A percentile compares a stretch with the other conserved stretches of the same genome.
phyloP scores from a whole-genome alignment of 1,139 yeast species.

The Arxiozyma bovina region DNA sequence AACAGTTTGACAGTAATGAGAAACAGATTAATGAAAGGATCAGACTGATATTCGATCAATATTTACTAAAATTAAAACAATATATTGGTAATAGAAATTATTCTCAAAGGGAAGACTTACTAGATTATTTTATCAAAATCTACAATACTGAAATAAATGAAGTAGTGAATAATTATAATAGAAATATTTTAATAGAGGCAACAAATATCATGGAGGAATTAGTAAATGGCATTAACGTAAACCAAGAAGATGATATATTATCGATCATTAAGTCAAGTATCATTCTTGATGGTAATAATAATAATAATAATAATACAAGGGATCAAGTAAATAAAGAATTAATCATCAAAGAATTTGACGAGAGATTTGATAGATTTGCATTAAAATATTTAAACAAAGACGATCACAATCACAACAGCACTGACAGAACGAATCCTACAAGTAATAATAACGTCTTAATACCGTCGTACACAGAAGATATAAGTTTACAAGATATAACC shows the following conservation, averaged over 20 bases:
- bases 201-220: not conserved
- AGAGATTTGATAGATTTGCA: not conserved
- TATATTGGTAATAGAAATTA: too few species aligned
- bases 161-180: not conserved
- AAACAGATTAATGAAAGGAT: not conserved
- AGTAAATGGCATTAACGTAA: too few species aligned
- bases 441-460: not conserved
- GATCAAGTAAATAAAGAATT: not conserved
- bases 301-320: too few species aligned
- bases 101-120: not conserved
- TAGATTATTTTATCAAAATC: too few species aligned
- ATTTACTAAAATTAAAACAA: not conserved
- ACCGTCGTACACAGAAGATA: not conserved
- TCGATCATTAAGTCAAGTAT: not conserved
- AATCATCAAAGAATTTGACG: not conserved
- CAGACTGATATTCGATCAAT: not conserved
- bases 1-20: not conserved
- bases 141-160: not conserved
- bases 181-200: not conserved
- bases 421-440: not conserved
- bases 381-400: not conserved
- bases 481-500: slow-evolving; percentile 19
- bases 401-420: not conserved
- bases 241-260: not conserved
- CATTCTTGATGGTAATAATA: not conserved